These are phyloP conservation scores for Podila epicladia DNA, from an alignment of 192 early-diverging fungal species.

Conservation along the genomic window DNA sequence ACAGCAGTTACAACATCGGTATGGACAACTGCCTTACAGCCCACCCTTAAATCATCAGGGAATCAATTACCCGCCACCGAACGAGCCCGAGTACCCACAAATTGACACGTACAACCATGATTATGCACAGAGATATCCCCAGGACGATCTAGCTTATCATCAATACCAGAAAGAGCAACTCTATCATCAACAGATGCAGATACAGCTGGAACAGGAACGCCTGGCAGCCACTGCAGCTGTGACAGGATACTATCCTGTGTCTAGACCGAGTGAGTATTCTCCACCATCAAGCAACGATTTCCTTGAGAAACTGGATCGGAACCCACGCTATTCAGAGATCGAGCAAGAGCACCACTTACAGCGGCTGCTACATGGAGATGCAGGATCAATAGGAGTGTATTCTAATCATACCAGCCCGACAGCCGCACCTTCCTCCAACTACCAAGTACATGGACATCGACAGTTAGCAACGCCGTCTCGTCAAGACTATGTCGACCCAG, in stretches of 20 bases:
- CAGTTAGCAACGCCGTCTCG: background rate
- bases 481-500: constrained; percentile 4
- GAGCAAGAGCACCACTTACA: background rate
- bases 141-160: background rate
- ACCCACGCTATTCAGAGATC: background rate
- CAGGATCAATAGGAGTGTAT: background rate
- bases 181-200: constrained; percentile 1
- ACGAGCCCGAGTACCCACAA: constrained; percentile 4
- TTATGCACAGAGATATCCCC: constrained; percentile 1
- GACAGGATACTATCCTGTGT: background rate
- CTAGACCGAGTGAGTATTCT: background rate
- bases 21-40: background rate
- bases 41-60: background rate
- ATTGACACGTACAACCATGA: constrained; percentile 11
- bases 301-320: background rate
- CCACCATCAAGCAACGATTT: background rate
- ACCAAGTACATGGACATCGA: background rate
- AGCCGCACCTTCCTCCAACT: background rate
- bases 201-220: background rate
- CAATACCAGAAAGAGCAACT: constrained; percentile 7
- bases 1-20: constrained; percentile 1
- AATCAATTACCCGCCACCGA: constrained; percentile 10
- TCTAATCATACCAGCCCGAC: too few relatives aligned
- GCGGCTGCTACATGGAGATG: background rate
- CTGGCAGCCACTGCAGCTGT: background rate